These are phyloP conservation scores for Rheum nobile DNA, from an alignment of 148 eudicot genomes.

Conservation along the genomic window DNA sequence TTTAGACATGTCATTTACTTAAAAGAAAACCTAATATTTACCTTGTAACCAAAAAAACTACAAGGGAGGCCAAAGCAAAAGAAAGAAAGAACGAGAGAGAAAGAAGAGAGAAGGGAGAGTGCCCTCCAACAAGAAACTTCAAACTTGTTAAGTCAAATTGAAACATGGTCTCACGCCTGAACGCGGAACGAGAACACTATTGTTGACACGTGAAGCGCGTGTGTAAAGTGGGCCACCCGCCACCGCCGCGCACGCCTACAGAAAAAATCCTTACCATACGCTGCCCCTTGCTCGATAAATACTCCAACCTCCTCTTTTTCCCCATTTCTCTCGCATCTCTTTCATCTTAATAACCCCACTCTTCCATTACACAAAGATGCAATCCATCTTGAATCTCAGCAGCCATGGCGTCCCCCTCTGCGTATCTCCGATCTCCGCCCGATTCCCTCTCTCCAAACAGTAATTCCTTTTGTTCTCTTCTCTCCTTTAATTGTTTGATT, in stretches of 20 bases:
- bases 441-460: background rate
- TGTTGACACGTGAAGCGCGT: background rate
- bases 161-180: too few species aligned
- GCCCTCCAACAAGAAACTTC: too few species aligned
- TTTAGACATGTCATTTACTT: too few species aligned
- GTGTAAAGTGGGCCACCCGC: background rate
- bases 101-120: too few species aligned
- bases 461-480: background rate
- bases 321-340: background rate
- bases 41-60: too few species aligned
- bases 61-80: too few species aligned
- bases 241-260: background rate
- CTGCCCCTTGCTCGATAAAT: background rate
- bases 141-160: too few species aligned
- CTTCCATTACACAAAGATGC: background rate
- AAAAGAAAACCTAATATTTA: too few species aligned
- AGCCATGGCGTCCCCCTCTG: constrained; percentile 7
- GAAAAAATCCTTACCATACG: background rate
- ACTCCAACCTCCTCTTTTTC: background rate
- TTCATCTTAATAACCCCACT: background rate
- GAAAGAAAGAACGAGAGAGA: too few species aligned
- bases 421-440: background rate
- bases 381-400: background rate
- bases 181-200: background rate
- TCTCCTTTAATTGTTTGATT: background rate